Base-by-base conservation (phyloP, 2,329 filamentous ascomycete species). In the Fusarium metavorans region DNA sequence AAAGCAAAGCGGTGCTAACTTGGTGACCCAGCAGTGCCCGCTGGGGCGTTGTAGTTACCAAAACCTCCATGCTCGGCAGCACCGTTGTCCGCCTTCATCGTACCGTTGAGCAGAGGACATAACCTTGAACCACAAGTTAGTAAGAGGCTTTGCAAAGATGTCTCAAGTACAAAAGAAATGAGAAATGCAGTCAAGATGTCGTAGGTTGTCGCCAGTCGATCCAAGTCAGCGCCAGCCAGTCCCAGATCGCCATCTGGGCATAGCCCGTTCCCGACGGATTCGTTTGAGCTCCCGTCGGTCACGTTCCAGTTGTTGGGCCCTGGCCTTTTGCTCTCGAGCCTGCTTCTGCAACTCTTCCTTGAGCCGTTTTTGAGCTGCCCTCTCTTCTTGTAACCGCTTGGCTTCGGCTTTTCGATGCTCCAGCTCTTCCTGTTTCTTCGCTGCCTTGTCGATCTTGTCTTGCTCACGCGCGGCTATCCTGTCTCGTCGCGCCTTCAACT, bases 51-150 rank as follows among this genome's bases (percentile, higher is more conserved):
- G 81, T 88, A 89, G 64, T 88, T 87, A 67, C 89, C 89, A 81
- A 91, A 91, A 8, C 89, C 88, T 64, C 88, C 87, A 70, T 90
- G 87, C 71, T 91, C 89, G 41, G 85, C 84, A n/a, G 85, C 84
- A 67, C 85, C 85, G 72, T 88, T 88, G 76, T 89, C 88, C 43
- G 86, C 84, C 74, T 93, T 92, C 86, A 93, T 93, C 35, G 93
- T 94, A 62, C 95, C 94, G 81, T 97, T 97, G 72, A 97, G 92
- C 82, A 97, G 87, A 57, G 94, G 94, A 82, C 94, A 97, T 79
- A 95, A 89, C 82, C 92, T 95, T 88, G 62, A 64, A 50, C 16
- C 65, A 73, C 23, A 69, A 64, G 76, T 79, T 76, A 79, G 77
- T 67, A 72, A 72, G 48, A 4, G 25, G 52, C 41, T 72, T 68